A percentile compares a stretch with the other conserved stretches of the same genome.
Evolutionary conservation across 2,329 filamentous ascomycete species (phyloP).

Genomic region (Penicillium sumatraense): DNA sequence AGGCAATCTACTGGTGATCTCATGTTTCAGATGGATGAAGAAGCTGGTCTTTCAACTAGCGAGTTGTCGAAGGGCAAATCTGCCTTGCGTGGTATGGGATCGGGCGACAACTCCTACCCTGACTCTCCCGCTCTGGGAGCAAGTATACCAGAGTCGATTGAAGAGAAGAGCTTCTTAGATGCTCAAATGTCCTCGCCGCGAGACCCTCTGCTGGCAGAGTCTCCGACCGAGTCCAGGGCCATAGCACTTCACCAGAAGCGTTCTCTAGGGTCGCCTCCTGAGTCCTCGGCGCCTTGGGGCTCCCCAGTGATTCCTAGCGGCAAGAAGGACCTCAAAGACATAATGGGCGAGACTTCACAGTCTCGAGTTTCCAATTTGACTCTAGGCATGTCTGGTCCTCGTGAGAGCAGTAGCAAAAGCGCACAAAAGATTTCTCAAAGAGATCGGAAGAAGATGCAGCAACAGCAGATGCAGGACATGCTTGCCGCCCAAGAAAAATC

Average conservation of each 20-base stretch:
- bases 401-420: constrained; percentile 45
- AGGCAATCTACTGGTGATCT: constrained; percentile 74
- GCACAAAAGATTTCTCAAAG: constrained; percentile 80
- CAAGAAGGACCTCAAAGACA: constrained; percentile 75
- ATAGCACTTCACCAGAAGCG: constrained; percentile 27
- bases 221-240: constrained; percentile 29
- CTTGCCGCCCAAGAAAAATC: constrained; percentile 37
- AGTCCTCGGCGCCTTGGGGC: constrained; percentile 56
- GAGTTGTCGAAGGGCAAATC: constrained; percentile 36
- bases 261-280: constrained; percentile 29
- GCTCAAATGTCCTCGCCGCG: constrained; percentile 33
- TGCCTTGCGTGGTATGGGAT: constrained; percentile 25
- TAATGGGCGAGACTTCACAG: constrained; percentile 68
- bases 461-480: constrained; percentile 61
- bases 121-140: constrained; percentile 32
- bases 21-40: constrained; percentile 95
- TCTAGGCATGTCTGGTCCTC: constrained; percentile 54
- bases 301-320: constrained; percentile 58
- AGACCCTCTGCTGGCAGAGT: constrained; percentile 23
- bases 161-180: constrained; percentile 32
- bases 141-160: constrained; percentile 34
- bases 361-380: constrained; percentile 58
- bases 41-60: constrained; percentile 44
- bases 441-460: constrained; percentile 83
- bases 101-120: constrained; percentile 25